Percentiles rank a stretch among this genome's conserved stretches.
Conservation (phyloP, 2,329 filamentous ascomycete species). For the Claviceps cyperi region DNA sequence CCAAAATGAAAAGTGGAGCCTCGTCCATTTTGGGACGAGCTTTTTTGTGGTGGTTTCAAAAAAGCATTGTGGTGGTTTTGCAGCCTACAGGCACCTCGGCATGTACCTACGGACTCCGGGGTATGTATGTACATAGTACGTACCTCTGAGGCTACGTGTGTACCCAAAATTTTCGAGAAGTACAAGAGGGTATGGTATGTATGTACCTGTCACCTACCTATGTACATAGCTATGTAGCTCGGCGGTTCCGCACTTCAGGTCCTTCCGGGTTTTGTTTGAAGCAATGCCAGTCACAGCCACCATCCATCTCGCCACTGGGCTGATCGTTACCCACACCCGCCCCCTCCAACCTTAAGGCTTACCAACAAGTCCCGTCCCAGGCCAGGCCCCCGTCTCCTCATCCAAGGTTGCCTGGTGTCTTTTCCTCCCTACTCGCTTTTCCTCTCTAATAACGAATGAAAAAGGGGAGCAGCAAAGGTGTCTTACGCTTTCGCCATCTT, state of each 20-base stretch:
- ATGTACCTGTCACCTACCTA: too few relatives aligned
- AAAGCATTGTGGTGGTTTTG: too few relatives aligned
- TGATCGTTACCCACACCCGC: constrained; percentile 1
- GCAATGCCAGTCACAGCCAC: constrained; percentile 1
- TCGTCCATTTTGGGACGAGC: too few relatives aligned
- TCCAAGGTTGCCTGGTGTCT: background rate
- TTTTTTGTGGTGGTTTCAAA: too few relatives aligned
- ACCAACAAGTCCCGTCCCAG: background rate
- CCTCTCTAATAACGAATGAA: background rate
- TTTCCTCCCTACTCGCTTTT: background rate
- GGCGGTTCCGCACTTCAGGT: background rate
- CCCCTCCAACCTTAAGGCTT: background rate
- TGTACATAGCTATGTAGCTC: background rate
- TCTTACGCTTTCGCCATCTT: constrained; percentile 1
- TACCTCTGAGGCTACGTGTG: too few relatives aligned
- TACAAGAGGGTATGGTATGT: too few relatives aligned
- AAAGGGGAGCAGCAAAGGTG: background rate
- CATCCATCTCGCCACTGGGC: background rate
- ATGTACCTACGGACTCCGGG: too few relatives aligned
- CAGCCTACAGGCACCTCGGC: too few relatives aligned
- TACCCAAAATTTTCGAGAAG: too few relatives aligned
- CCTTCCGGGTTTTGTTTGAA: background rate
- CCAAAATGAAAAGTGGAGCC: too few relatives aligned
- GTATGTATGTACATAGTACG: too few relatives aligned
- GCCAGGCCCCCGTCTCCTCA: background rate